Evolutionary conservation across 192 early-diverging fungal genomes (phyloP).

Genomic region (Gonapodya prolifera): DNA sequence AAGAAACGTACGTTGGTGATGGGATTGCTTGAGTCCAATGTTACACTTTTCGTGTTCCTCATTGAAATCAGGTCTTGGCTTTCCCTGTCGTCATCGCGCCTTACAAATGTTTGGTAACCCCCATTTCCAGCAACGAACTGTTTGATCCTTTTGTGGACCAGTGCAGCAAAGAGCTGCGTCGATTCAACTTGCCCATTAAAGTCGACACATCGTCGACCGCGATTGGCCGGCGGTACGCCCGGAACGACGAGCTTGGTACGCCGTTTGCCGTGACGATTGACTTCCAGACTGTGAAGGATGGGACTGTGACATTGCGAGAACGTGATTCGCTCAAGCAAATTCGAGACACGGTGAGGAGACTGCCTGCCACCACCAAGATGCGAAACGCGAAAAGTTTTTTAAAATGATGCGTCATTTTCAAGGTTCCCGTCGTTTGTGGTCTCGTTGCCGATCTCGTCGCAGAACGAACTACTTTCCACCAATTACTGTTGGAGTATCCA

Average conservation of each 20-base stretch:
- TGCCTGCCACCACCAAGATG: neutral
- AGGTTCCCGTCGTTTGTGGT: slow-evolving; percentile 51
- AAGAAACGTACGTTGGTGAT: slow-evolving; percentile 27
- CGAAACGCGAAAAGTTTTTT: neutral
- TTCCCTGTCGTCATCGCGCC: slow-evolving; percentile 90
- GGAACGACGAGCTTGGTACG: slow-evolving; percentile 97
- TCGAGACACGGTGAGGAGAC: slow-evolving; percentile 42
- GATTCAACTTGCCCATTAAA: slow-evolving; percentile 61
- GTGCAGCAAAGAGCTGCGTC: slow-evolving; percentile 55
- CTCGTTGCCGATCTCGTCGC: slow-evolving; percentile 63
- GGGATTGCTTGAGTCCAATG: no score
- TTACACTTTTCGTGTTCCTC: neutral
- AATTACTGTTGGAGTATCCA: slow-evolving; percentile 54
- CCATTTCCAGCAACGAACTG: slow-evolving; percentile 64
- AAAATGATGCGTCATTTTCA: neutral
- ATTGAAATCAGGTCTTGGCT: slow-evolving; percentile 43
- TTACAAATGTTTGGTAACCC: slow-evolving; percentile 84
- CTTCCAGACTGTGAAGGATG: slow-evolving; percentile 91
- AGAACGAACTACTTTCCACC: slow-evolving; percentile 58
- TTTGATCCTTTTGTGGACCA: slow-evolving; percentile 59
- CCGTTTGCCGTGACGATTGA: slow-evolving; percentile 96
- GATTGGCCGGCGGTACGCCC: slow-evolving; percentile 91
- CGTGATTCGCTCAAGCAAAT: slow-evolving; percentile 94
- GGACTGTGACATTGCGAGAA: slow-evolving; percentile 89
- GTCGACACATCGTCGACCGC: slow-evolving; percentile 78